Evolutionary conservation across 345 rosid genomes (phyloP), one percentile per base, ranked within the genome.

Genomic region (Cardamine occulta): DNA sequence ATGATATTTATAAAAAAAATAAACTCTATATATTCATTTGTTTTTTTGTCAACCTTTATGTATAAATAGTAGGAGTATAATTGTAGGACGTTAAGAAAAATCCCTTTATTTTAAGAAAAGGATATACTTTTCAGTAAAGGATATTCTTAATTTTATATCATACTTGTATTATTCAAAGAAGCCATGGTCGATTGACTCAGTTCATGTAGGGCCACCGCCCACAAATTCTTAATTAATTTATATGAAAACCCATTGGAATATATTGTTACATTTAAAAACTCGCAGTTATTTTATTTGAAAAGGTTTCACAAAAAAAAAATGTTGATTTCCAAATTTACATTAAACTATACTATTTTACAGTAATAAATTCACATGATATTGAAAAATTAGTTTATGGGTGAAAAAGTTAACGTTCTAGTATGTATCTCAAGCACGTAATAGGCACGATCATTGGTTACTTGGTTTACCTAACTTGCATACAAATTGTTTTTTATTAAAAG

Each of bases 81-180:
- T 31, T 57, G 17, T 1, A 58, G 24, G 42, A 17, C 63, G 24
- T 17, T 3, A 37, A 14, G 29, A 61, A 37, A 37, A 62, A 14
- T 40, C 32, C 3, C 8, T 3, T 37, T 61, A 28, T 45, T 45
- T 12, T 2, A 26, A 31, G 48, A 18, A 29, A 57, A 14, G 73
- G 42, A 75, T 66, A 75, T 75, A 18, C 73, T 48, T 37, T 37
- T 45, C 8, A n/a, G 1, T 57, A 58, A 57, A 35, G 79, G 39
- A 75, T 75, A 75, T 75, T 59, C 79, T 58, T 45, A 15, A 45
- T 45, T 44, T 44, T 74, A 48, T 55, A 7, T 65, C 6, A 23
- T 37, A 37, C 18, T 23, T 45, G 1, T 24, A 24, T 24, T 24
- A 24, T 24, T 24, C 3, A 51, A 15, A 57, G n/a, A 65, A 66